These are phyloP conservation scores for Chamaecyparis obtusa DNA, from an alignment of 75 land plant species.

Conservation along the genomic window DNA sequence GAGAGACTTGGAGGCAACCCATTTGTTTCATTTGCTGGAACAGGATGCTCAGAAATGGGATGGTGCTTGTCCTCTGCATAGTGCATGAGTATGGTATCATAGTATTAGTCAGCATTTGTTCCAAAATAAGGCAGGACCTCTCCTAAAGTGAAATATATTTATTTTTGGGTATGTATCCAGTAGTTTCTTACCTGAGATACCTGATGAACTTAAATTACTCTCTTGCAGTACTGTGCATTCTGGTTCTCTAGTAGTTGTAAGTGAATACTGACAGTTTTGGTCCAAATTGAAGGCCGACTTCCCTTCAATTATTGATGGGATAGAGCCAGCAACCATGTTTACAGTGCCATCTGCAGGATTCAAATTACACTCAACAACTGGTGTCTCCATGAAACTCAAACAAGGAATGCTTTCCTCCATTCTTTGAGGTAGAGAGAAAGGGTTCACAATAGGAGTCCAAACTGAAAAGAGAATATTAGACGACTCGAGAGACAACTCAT, in stretches of 20 bases:
- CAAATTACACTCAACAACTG: not conserved
- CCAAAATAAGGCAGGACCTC: not conserved
- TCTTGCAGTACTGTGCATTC: not conserved
- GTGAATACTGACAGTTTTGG: not conserved
- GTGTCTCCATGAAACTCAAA: not conserved
- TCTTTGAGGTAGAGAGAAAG: not conserved
- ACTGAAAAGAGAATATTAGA: not conserved
- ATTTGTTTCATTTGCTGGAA: not conserved
- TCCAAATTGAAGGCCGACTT: not conserved
- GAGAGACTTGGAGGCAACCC: not conserved
- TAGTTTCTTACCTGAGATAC: not conserved
- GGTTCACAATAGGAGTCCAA: not conserved
- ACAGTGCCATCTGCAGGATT: not conserved
- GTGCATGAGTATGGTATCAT: not conserved
- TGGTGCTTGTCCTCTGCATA: not conserved
- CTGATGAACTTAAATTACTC: not conserved
- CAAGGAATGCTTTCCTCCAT: not conserved
- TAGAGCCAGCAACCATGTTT: not conserved
- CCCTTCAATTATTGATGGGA: not conserved
- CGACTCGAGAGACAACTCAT: not conserved
- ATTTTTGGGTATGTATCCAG: not conserved
- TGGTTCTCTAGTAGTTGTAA: not conserved
- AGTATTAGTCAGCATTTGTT: not conserved
- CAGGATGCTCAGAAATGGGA: not conserved
- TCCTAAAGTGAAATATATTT: not conserved